These are phyloP conservation scores for Saccharomycopsis sp. DNA, from an alignment of 805 yeast genomes.

Conservation along the genomic window DNA sequence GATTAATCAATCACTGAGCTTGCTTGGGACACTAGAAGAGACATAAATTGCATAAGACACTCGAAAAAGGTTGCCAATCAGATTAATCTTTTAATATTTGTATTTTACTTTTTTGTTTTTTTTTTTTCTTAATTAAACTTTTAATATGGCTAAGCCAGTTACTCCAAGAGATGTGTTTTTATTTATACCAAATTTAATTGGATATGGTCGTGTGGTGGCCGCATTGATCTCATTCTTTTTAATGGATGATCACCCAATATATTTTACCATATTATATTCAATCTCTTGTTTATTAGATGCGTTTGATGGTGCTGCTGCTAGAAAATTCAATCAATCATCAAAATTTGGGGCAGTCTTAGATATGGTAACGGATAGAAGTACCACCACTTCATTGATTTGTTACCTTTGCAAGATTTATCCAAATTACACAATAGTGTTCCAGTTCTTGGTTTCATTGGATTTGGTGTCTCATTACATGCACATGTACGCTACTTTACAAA, in stretches of 20 bases:
- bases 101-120: no score
- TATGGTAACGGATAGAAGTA: conserved; percentile 98
- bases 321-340: conserved; percentile 82
- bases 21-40: no score
- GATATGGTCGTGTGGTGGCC: conserved; percentile 76
- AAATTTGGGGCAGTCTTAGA: conserved; percentile 94
- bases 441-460: conserved; percentile 74
- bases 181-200: conserved; percentile 88
- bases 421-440: conserved; percentile 53
- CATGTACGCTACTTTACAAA: conserved; percentile 86
- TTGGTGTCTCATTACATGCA: conserved; percentile 96
- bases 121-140: no score
- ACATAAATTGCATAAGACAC: no score
- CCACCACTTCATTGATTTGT: conserved; percentile 89
- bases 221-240: conserved; percentile 73
- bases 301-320: conserved; percentile 91
- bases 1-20: no score
- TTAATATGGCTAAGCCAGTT: no score
- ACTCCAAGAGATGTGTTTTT: conserved; percentile 53
- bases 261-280: conserved; percentile 72
- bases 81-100: no score
- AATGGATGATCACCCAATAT: conserved; percentile 79
- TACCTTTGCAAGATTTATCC: conserved; percentile 47
- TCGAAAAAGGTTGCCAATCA: no score
- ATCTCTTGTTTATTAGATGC: conserved; percentile 92